phyloP scores from a whole-genome alignment of 192 early-diverging fungal species.

The Podila minutissima region DNA sequence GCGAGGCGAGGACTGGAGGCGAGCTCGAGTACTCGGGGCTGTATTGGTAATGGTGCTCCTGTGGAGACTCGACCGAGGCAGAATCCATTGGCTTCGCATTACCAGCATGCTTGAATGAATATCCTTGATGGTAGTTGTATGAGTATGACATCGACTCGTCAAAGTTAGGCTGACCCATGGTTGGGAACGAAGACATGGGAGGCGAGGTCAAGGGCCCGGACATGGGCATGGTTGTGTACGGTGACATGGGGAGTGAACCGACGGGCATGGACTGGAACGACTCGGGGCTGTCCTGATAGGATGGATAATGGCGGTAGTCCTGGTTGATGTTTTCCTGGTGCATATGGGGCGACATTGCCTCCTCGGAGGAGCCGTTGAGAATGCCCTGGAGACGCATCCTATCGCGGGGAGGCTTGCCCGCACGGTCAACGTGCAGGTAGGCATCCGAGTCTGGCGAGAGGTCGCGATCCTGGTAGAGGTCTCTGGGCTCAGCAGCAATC shows the following conservation, averaged over 20 bases:
- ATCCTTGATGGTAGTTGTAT: slow-evolving; percentile 31
- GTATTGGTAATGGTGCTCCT: slow-evolving; percentile 26
- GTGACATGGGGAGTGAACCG: slow-evolving; percentile 1
- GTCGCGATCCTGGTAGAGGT: slow-evolving; percentile 28
- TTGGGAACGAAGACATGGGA: slow-evolving; percentile 33
- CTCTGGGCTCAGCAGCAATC: slow-evolving; percentile 38
- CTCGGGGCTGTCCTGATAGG: slow-evolving; percentile 19
- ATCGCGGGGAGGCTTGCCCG: slow-evolving; percentile 24
- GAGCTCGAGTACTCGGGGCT: slow-evolving; percentile 46
- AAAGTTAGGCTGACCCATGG: slow-evolving; percentile 46
- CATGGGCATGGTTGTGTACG: slow-evolving; percentile 20
- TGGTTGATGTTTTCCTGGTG: slow-evolving; percentile 17
- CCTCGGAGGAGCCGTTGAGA: slow-evolving; percentile 36
- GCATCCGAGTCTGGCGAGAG: slow-evolving; percentile 11
- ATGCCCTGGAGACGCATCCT: slow-evolving; percentile 46
- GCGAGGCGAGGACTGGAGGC: slow-evolving; percentile 24
- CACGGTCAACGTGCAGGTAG: slow-evolving; percentile 13
- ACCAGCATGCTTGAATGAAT: slow-evolving; percentile 52
- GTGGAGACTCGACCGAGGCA: slow-evolving; percentile 21
- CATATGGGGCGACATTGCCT: slow-evolving; percentile 4
- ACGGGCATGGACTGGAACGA: slow-evolving; percentile 30
- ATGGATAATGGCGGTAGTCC: slow-evolving; percentile 23
- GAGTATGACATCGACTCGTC: slow-evolving; percentile 41
- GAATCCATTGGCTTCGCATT: slow-evolving; percentile 49
- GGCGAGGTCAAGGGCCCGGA: slow-evolving; percentile 42